These are phyloP conservation scores for Cryphonectria naterciae DNA, from an alignment of 2,329 filamentous ascomycete genomes.

Conservation along the genomic window DNA sequence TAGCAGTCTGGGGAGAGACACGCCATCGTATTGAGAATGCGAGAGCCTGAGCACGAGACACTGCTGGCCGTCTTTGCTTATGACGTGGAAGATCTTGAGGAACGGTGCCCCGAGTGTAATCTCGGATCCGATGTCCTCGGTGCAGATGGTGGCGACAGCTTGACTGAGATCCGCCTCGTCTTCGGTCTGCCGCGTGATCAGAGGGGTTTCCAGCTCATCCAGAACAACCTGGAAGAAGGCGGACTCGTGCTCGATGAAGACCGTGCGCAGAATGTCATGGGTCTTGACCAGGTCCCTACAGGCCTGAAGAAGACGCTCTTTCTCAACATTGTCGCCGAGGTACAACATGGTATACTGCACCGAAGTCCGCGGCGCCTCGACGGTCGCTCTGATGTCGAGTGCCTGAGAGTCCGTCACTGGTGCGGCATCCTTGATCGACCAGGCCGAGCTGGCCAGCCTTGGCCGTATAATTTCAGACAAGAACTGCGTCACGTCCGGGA, in stretches of 20 bases:
- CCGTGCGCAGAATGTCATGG: constrained; percentile 44
- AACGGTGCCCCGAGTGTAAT: constrained; percentile 46
- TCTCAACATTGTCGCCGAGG: constrained; percentile 37
- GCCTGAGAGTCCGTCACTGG: constrained; percentile 45
- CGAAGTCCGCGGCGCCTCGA: constrained; percentile 39
- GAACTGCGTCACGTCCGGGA: constrained; percentile 38
- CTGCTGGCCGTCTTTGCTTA: constrained; percentile 33
- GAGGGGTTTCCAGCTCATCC: constrained; percentile 38
- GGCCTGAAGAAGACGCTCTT: constrained; percentile 33
- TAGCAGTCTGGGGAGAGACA: constrained; percentile 47
- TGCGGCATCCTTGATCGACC: constrained; percentile 44
- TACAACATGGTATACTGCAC: constrained; percentile 44
- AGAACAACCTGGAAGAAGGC: constrained; percentile 42
- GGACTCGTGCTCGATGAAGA: constrained; percentile 42
- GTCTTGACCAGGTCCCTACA: constrained; percentile 38
- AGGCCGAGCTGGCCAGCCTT: constrained; percentile 39
- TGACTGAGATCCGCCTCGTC: constrained; percentile 38
- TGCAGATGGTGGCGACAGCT: constrained; percentile 39
- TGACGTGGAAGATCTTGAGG: constrained; percentile 35
- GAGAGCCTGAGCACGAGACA: constrained; percentile 48
- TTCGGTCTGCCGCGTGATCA: constrained; percentile 34
- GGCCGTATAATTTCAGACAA: constrained; percentile 41
- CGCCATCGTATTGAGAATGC: constrained; percentile 52
- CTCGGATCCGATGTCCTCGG: constrained; percentile 39
- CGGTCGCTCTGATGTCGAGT: constrained; percentile 46